Conservation (phyloP, 1,139 yeast species). For the Casaregolazyma lundiana region DNA sequence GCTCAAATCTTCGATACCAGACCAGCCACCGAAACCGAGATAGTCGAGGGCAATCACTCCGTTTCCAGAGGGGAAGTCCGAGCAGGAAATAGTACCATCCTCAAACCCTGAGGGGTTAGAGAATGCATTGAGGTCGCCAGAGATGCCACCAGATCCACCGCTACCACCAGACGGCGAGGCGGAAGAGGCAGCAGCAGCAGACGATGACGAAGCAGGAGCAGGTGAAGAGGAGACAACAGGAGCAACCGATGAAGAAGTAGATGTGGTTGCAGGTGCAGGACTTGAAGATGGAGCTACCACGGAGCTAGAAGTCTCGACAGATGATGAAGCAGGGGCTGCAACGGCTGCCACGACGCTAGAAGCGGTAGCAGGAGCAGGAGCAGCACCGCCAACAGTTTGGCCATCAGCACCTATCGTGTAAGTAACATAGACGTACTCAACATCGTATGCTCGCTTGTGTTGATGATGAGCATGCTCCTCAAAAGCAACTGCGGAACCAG, state of each 20-base stretch:
- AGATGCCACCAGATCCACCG: conserved; percentile 37
- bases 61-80: conserved; percentile 79
- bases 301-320: conserved; percentile 25
- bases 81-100: conserved; percentile 78
- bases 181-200: conserved; percentile 36
- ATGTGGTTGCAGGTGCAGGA: conserved; percentile 22
- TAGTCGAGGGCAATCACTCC: conserved; percentile 85
- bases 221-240: conserved; percentile 24
- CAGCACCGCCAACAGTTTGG: conserved; percentile 35
- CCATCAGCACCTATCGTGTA: conserved; percentile 71
- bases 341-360: conserved; percentile 17
- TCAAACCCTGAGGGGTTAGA: conserved; percentile 55
- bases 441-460: conserved; percentile 59
- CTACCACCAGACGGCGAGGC: conserved; percentile 32
- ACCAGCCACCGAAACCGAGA: conserved; percentile 87
- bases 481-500: conserved; percentile 41
- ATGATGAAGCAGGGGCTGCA: conserved; percentile 27
- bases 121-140: conserved; percentile 56
- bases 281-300: conserved; percentile 29
- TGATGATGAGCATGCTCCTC: conserved; percentile 46
- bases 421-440: conserved; percentile 76
- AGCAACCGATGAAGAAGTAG: conserved; percentile 16
- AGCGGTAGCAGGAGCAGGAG: conserved; percentile 18
- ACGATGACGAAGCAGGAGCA: conserved; percentile 28
- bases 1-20: conserved; percentile 60